Base-by-base conservation (phyloP, 2,329 filamentous ascomycete genomes). In the Botrytis pseudocinerea region DNA sequence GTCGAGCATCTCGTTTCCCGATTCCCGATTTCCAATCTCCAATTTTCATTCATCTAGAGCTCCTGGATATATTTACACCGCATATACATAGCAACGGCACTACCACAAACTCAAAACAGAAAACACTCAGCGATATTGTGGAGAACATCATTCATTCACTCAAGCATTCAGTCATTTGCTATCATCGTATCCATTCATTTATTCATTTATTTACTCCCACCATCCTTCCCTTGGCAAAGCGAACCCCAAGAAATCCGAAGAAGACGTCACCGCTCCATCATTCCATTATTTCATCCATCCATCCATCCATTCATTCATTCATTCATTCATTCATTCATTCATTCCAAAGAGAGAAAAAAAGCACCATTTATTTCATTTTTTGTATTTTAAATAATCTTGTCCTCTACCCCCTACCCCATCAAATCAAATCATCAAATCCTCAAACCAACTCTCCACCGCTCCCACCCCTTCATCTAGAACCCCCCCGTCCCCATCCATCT, bases 1-100 rank as follows among this genome's bases (percentile, higher is more conserved):
- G 51, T 28, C 51, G n/a, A 57, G n/a, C 28, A 8, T 18, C 51
- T 28, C 51, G 51, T 18, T 57, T 28, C 7, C 35, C 44, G 44
- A 46, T 46, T 22, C 22, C 25, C 51, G 7, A 18, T 57, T 22
- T 22, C 12, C 44, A 22, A 22, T 46, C 18, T 28, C 14, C n/a
- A 28, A 54, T 28, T 54, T 54, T 54, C 51, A 28, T 51, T n/a
- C n/a, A 25, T 54, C 48, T 0, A 54, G 14, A n/a, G 48, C 48
- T 54, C 48, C 48, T 7, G 12, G 12, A n/a, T n/a, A 42, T 63
- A 63, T 63, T 63, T 63, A 42, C 38, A 42, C 61, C 61, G 44
- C 40, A 63, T 42, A 63, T 63, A 28, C 61, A 63, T 63, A 63
- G 61, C 61, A 63, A 63, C 61, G 16, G 40, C 61, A 63, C 61